These are phyloP conservation scores for Pochonia chlamydosporia DNA, from an alignment of 2,329 filamentous ascomycete species.

Conservation along the genomic window DNA sequence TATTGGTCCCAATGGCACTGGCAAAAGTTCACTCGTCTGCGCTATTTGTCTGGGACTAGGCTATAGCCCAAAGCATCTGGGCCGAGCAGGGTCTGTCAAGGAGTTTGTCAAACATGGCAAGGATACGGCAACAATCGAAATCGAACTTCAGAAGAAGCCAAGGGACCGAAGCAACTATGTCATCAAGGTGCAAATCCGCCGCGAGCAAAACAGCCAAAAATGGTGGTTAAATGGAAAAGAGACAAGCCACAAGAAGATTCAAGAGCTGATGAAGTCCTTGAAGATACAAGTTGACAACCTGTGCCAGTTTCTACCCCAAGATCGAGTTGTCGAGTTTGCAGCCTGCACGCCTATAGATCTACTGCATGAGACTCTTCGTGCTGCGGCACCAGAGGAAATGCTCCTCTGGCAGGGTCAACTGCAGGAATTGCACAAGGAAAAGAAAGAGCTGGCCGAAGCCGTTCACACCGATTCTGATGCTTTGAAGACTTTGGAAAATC, in stretches of 20 bases:
- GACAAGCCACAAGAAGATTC: conserved; percentile 56
- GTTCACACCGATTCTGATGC: conserved; percentile 55
- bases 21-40: conserved; percentile 95
- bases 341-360: conserved; percentile 75
- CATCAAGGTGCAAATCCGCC: conserved; percentile 69
- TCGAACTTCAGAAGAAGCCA: conserved; percentile 70
- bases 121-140: conserved; percentile 74
- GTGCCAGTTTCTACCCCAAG: conserved; percentile 94
- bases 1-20: conserved; percentile 96
- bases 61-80: conserved; percentile 74
- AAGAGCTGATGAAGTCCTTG: conserved; percentile 61
- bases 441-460: conserved; percentile 57
- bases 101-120: conserved; percentile 93
- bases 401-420: conserved; percentile 70
- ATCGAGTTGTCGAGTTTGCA: conserved; percentile 92
- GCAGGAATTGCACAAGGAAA: conserved; percentile 60
- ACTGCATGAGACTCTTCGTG: conserved; percentile 78
- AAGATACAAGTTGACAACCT: conserved; percentile 96
- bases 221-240: conserved; percentile 71
- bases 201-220: conserved; percentile 74
- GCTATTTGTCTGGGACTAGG: conserved; percentile 92
- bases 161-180: conserved; percentile 61
- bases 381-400: conserved; percentile 79
- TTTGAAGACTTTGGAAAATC: conserved; percentile 61
- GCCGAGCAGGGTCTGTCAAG: conserved; percentile 74